A percentile compares a stretch with the other conserved stretches of the same genome.
phyloP scores from a whole-genome alignment of 2,329 filamentous ascomycete genomes.

The Aphanoascus verrucosus region DNA sequence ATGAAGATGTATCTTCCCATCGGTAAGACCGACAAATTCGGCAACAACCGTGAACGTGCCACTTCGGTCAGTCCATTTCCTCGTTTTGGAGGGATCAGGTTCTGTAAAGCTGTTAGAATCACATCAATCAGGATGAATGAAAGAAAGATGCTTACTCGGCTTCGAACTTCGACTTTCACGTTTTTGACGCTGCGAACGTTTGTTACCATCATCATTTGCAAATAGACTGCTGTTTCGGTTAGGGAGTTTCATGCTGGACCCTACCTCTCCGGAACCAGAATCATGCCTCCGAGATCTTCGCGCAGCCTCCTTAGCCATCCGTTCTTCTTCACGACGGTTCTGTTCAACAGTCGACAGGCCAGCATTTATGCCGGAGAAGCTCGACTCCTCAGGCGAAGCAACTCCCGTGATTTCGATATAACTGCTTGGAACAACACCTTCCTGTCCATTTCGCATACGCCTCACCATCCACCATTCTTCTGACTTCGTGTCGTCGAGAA shows the following conservation, averaged over 20 bases:
- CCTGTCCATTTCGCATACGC: slow-evolving; percentile 78
- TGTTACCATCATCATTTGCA: slow-evolving; percentile 55
- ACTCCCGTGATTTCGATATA: slow-evolving; percentile 82
- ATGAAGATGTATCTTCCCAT: slow-evolving; percentile 94
- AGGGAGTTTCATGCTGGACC: slow-evolving; percentile 63
- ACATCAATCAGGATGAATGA: not conserved
- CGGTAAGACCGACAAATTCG: slow-evolving; percentile 85
- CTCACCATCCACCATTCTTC: slow-evolving; percentile 98
- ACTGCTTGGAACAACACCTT: slow-evolving; percentile 92
- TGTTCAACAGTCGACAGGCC: slow-evolving; percentile 64
- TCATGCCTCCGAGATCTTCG: slow-evolving; percentile 49
- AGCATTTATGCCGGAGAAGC: slow-evolving; percentile 47
- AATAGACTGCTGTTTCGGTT: slow-evolving; percentile 69
- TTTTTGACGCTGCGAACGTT: slow-evolving; percentile 60
- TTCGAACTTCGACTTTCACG: slow-evolving; percentile 61
- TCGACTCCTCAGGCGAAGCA: slow-evolving; percentile 42
- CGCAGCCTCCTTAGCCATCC: slow-evolving; percentile 68
- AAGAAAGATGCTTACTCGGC: slow-evolving; percentile 52
- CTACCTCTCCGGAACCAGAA: slow-evolving; percentile 56
- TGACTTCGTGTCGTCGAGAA: slow-evolving; percentile 82
- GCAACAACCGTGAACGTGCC: slow-evolving; percentile 96
- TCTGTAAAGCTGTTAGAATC: slow-evolving; percentile 40
- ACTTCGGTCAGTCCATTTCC: slow-evolving; percentile 89
- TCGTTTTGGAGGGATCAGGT: slow-evolving; percentile 70
- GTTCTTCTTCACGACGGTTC: slow-evolving; percentile 66